Evolutionary conservation across 1,284 basidiomycete genomes (phyloP).

Genomic region (Cutaneotrichosporon mucoides): DNA sequence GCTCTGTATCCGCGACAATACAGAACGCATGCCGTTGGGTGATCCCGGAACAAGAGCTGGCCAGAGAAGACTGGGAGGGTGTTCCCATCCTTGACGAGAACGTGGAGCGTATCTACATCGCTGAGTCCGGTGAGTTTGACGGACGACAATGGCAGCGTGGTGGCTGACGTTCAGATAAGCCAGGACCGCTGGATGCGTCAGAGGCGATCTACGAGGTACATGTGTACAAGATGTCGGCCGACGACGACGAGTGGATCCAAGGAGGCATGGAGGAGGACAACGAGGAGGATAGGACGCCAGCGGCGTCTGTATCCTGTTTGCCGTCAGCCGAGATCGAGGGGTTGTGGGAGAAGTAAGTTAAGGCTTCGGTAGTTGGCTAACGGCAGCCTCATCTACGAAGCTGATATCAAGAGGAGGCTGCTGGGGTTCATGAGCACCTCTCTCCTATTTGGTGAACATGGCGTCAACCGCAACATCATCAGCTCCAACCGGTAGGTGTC

Average conservation of each 20-base stretch:
- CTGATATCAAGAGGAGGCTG: slow-evolving; percentile 80
- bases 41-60: not conserved
- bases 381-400: slow-evolving; percentile 75
- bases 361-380: not conserved
- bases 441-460: slow-evolving; percentile 78
- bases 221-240: slow-evolving; percentile 73
- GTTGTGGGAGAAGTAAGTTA: slow-evolving; percentile 63
- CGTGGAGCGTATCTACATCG: slow-evolving; percentile 72
- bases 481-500: slow-evolving; percentile 75
- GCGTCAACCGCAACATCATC: slow-evolving; percentile 85
- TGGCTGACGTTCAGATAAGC: slow-evolving; percentile 2
- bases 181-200: not conserved
- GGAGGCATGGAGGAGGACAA: slow-evolving; percentile 55
- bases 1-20: slow-evolving; percentile 5
- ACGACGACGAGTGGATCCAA: slow-evolving; percentile 66
- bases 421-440: slow-evolving; percentile 94
- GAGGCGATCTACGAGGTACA: slow-evolving; percentile 59
- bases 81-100: slow-evolving; percentile 65
- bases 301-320: slow-evolving; percentile 79
- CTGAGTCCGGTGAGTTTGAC: slow-evolving; percentile 57
- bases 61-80: slow-evolving; percentile 37
- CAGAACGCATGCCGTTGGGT: slow-evolving; percentile 6
- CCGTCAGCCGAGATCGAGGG: slow-evolving; percentile 81
- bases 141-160: too few species aligned
- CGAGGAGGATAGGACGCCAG: slow-evolving; percentile 73